Base-by-base conservation (phyloP, 495 filamentous ascomycete genomes). In the Bathelium albidoporum region DNA sequence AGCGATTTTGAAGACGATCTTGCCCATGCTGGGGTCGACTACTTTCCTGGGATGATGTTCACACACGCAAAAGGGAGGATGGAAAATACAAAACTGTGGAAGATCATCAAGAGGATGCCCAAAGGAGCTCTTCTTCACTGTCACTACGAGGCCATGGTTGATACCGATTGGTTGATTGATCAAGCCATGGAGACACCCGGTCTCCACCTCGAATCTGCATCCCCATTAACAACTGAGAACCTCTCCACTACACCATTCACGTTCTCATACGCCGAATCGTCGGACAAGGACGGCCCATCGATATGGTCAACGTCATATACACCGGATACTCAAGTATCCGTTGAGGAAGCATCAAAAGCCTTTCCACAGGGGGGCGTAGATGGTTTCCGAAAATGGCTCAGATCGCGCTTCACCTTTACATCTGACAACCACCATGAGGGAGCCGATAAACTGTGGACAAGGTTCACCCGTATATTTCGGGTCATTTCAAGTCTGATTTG, bases 11-110 rank as follows among this genome's bases (percentile, higher is more conserved):
- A 91, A 63, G 84, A 89, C 64, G 77, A 78, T 7, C 75, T 87
- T 1, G 83, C 82, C 26, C 70, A 78, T 32, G 78, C 81, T 18
- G 77, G 83, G 43, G 77, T 77, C 12, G 81, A 82, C 59, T 76
- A 89, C 28, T 86, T 88, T 70, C 90, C 90, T 1, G 90, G 92
- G 1, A 93, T 95, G 83, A 91, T 93, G 87, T 95, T 95, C 69
- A 83, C 80, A 10, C 77, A 90, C 28, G 89, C 89, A 64, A 90
- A 88, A 72, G 81, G 84, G 26, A 79, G 83, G 11, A 91, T 96
- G 84, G 89, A 93, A 72, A 79, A 79, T 66, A 91, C 89, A 5
- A 86, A 85, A 68, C 79, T 96, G 11, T 97, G 91, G 90, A 81
- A 82, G 65, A 94, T 97, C 61, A 82, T 96, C 2, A 80, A 85